phyloP scores from a whole-genome alignment of 2,329 filamentous ascomycete genomes.

The Aschersonia sp. region DNA sequence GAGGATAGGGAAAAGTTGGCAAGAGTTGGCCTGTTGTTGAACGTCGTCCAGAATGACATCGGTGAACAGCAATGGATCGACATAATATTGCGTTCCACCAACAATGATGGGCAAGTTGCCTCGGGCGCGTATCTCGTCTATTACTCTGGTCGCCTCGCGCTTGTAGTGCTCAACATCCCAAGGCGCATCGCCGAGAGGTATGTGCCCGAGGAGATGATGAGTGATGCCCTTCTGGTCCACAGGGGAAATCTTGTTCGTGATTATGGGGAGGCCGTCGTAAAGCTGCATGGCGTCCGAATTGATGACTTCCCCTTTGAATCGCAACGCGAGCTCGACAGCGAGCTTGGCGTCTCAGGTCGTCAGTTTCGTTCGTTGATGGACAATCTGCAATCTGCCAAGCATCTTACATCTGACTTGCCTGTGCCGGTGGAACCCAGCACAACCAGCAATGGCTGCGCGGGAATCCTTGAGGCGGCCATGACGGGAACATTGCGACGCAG shows the following conservation, averaged over 20 bases:
- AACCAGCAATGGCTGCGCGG: slow-evolving; percentile 53
- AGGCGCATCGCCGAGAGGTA: slow-evolving; percentile 60
- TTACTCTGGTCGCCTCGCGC: slow-evolving; percentile 49
- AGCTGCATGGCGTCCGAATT: slow-evolving; percentile 98
- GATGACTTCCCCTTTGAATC: slow-evolving; percentile 84
- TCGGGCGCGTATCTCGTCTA: slow-evolving; percentile 62
- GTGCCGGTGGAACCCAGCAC: slow-evolving; percentile 85
- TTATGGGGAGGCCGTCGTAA: slow-evolving; percentile 80
- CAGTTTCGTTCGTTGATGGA: neutral
- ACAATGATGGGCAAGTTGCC: slow-evolving; percentile 81
- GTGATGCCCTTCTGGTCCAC: slow-evolving; percentile 66
- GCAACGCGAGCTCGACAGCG: slow-evolving; percentile 71
- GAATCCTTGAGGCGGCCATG: slow-evolving; percentile 24
- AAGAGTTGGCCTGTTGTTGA: slow-evolving; percentile 15
- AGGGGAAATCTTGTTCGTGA: slow-evolving; percentile 79
- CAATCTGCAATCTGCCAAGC: neutral
- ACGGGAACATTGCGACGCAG: slow-evolving; percentile 18
- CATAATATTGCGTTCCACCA: slow-evolving; percentile 92
- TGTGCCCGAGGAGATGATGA: slow-evolving; percentile 75
- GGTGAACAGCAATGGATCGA: slow-evolving; percentile 68
- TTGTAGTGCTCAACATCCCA: slow-evolving; percentile 77
- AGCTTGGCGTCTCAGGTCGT: slow-evolving; percentile 40
- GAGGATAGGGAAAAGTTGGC: slow-evolving; percentile 51
- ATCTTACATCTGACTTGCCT: slow-evolving; percentile 72
- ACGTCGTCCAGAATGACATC: slow-evolving; percentile 41